A percentile compares a stretch with the other conserved stretches of the same genome.
These are phyloP conservation scores for Stemphylium beticola DNA, from an alignment of 2,329 filamentous ascomycete genomes.

Conservation along the genomic window DNA sequence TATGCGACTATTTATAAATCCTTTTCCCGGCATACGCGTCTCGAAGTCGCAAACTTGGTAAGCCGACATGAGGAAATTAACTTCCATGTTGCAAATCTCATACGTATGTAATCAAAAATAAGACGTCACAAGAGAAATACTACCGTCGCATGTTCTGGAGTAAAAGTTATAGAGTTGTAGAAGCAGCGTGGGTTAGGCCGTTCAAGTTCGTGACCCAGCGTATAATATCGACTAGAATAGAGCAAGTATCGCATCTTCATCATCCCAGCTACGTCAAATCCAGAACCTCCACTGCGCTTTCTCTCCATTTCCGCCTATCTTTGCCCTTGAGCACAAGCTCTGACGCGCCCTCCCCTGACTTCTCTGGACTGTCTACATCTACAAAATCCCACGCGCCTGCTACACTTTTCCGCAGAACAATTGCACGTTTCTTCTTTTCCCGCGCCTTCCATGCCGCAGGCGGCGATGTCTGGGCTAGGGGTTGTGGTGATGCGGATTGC, in stretches of 20 bases:
- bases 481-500: slow-evolving; percentile 11
- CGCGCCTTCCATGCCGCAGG: slow-evolving; percentile 41
- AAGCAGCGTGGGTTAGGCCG: too few species aligned
- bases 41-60: too few species aligned
- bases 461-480: slow-evolving; percentile 8
- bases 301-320: slow-evolving; percentile 41
- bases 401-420: slow-evolving; percentile 41
- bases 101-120: too few species aligned
- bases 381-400: slow-evolving; percentile 42
- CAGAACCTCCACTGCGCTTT: slow-evolving; percentile 46
- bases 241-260: not conserved
- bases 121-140: too few species aligned
- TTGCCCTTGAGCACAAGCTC: slow-evolving; percentile 26
- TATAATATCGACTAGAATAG: too few species aligned
- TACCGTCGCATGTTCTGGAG: too few species aligned
- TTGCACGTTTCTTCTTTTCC: slow-evolving; percentile 39
- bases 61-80: too few species aligned
- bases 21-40: too few species aligned
- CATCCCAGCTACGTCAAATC: slow-evolving; percentile 37
- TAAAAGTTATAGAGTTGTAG: too few species aligned
- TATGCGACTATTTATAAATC: slow-evolving; percentile 6
- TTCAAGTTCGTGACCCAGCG: too few species aligned
- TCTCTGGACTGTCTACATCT: slow-evolving; percentile 30
- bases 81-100: too few species aligned
- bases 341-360: not conserved